A percentile compares a stretch with the other conserved stretches of the same genome.
Evolutionary conservation across 2,329 filamentous ascomycete genomes (phyloP).

Genomic region (Cercospora janseana): DNA sequence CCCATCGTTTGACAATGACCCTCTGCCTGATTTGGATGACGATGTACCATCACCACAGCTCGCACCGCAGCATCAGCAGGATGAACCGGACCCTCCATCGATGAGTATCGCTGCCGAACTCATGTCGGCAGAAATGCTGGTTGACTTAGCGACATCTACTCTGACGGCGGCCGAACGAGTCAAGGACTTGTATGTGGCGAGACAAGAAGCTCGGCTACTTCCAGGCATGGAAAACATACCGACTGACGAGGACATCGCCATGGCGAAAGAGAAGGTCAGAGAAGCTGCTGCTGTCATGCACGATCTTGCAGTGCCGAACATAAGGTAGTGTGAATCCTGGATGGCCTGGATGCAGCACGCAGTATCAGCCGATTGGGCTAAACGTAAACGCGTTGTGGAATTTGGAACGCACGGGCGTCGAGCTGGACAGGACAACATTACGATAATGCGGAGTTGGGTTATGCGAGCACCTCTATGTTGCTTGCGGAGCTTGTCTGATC

Average conservation of each 20-base stretch:
- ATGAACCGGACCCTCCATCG: constrained; percentile 5
- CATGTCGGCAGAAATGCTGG: constrained; percentile 32
- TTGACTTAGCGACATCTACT: constrained; percentile 30
- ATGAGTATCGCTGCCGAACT: constrained; percentile 25
- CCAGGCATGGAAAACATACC: constrained; percentile 22
- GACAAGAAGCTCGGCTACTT: constrained; percentile 22
- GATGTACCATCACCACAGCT: no score
- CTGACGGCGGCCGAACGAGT: constrained; percentile 27
- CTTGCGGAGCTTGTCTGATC: no score
- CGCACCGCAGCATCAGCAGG: no score
- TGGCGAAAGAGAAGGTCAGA: constrained; percentile 28
- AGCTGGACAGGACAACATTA: no score
- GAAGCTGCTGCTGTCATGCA: constrained; percentile 31
- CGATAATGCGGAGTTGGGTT: no score
- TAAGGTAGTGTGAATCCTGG: not conserved
- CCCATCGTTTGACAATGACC: constrained; percentile 8
- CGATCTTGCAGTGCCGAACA: constrained; percentile 11
- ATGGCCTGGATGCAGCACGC: no score
- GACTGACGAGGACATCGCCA: constrained; percentile 26
- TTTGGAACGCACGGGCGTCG: no score
- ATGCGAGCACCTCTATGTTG: no score
- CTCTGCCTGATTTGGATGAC: not conserved
- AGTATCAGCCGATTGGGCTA: no score
- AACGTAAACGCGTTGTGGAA: no score
- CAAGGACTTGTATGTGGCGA: constrained; percentile 29